Evolutionary conservation across 2,329 filamentous ascomycete genomes (phyloP).

Genomic region (Penicillium sp.): DNA sequence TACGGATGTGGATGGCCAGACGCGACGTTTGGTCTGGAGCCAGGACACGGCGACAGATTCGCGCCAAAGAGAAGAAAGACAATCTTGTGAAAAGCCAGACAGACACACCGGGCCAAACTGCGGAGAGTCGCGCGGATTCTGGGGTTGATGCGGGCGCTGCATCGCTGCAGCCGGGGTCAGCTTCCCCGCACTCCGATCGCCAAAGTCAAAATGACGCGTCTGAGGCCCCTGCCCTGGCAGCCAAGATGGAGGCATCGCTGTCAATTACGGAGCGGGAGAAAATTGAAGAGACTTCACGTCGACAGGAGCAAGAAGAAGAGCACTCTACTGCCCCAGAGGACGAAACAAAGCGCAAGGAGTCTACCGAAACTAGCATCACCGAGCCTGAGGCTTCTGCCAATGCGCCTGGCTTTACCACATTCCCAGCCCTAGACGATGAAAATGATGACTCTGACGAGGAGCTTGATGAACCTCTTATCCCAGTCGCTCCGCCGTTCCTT

Average conservation of each 20-base stretch:
- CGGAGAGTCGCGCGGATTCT: conserved; percentile 1
- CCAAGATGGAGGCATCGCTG: conserved; percentile 9
- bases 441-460: conserved; percentile 27
- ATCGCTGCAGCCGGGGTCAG: conserved; percentile 3
- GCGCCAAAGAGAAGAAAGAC: conserved; percentile 18
- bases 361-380: conserved; percentile 26
- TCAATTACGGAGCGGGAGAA: conserved; percentile 23
- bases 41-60: conserved; percentile 29
- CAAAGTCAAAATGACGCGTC: conserved; percentile 13
- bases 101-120: conserved; percentile 1
- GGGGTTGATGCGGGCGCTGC: conserved; percentile 4
- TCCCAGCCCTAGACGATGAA: conserved; percentile 8
- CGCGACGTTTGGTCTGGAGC: conserved; percentile 87
- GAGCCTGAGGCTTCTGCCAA: conserved; percentile 39
- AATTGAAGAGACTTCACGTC: conserved; percentile 9
- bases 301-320: conserved; percentile 23
- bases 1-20: conserved; percentile 75
- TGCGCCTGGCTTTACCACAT: conserved; percentile 35
- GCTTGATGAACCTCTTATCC: conserved; percentile 63
- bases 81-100: not conserved
- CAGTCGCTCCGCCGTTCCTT: conserved; percentile 71
- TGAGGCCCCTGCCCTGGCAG: conserved; percentile 2
- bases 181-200: conserved; percentile 7
- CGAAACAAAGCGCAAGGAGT: conserved; percentile 23
- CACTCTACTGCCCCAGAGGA: conserved; percentile 21